Evolutionary conservation across 331 rosid genomes (phyloP), one percentile per base, ranked within the genome.

Genomic region (Dryas integrifolia): DNA sequence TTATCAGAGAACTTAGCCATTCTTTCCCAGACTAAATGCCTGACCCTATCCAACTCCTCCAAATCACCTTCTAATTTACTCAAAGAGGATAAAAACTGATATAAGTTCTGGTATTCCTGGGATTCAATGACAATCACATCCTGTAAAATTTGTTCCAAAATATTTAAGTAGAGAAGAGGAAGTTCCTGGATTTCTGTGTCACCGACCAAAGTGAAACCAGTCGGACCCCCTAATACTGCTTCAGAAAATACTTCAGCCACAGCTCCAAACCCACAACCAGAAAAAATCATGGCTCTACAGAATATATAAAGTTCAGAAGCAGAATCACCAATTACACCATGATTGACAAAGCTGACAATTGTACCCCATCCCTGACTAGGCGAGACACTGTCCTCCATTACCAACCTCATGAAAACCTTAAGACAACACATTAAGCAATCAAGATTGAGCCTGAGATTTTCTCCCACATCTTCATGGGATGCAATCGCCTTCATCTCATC

Each of bases 351-450:
- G 80, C 79, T 82, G 73, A 76, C 73, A 72, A 86, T 63, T 76
- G 96, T 88, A 72, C 76, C 85, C 99, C 97, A 95, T 67, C 98
- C 93, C 83, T 92, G 98, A 84, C 89, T 88, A 2, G 99, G 98
- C 35, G 98, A 92, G 61, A 95, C 86, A 77, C 67, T 85, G 83
- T 95, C 99, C 76, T 95, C 99, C 81, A 84, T 81, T 77, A 95
- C 93, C 81, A 92, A 79, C 79, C 87, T 88, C 92, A 85, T 85
- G 72, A 88, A 87, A 82, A 81, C 89, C 82, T 88, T 87, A n/a
- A 88, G 85, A 80, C 85, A 89, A 77, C 83, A 78, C 75, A 79
- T 74, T 70, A 95, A 83, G 79, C 88, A 83, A 72, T 87, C 93
- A 1, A 95, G 87, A 82, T 69, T 82, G 61, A 87, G 85, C 77